These are phyloP conservation scores for Penicillium paneum DNA, from an alignment of 2,329 filamentous ascomycete species.

Conservation along the genomic window DNA sequence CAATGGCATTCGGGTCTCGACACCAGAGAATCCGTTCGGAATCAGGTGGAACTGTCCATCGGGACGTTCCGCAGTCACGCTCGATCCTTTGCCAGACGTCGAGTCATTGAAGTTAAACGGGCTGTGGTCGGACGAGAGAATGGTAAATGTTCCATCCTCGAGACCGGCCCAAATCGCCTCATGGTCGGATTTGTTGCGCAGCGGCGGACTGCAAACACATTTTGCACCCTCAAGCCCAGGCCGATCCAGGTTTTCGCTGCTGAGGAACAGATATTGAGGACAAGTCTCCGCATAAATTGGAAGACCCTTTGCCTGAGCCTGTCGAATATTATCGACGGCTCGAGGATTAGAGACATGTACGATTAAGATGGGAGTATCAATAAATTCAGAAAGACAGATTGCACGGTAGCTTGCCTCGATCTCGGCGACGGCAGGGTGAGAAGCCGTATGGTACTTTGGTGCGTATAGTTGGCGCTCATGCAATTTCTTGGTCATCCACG, in stretches of 20 bases:
- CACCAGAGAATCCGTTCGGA: conserved; percentile 44
- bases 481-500: background rate
- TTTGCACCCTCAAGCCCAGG: background rate
- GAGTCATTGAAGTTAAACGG: conserved; percentile 30
- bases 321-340: conserved; percentile 48
- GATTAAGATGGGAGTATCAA: background rate
- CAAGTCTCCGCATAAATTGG: conserved; percentile 58
- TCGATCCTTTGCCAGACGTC: background rate
- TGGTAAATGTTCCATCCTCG: conserved; percentile 54
- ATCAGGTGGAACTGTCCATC: conserved; percentile 42
- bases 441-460: background rate
- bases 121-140: conserved; percentile 51
- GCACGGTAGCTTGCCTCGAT: background rate
- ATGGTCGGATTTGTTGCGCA: background rate
- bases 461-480: background rate
- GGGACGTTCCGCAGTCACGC: conserved; percentile 1
- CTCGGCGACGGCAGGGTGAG: background rate
- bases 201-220: background rate
- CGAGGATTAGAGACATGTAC: conserved; percentile 24
- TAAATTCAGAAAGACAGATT: background rate
- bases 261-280: conserved; percentile 51
- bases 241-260: background rate
- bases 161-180: conserved; percentile 34
- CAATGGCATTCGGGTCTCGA: conserved; percentile 44
- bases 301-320: conserved; percentile 50